Evolutionary conservation across 495 filamentous ascomycete genomes (phyloP).

Genomic region (Arthonia radiata): DNA sequence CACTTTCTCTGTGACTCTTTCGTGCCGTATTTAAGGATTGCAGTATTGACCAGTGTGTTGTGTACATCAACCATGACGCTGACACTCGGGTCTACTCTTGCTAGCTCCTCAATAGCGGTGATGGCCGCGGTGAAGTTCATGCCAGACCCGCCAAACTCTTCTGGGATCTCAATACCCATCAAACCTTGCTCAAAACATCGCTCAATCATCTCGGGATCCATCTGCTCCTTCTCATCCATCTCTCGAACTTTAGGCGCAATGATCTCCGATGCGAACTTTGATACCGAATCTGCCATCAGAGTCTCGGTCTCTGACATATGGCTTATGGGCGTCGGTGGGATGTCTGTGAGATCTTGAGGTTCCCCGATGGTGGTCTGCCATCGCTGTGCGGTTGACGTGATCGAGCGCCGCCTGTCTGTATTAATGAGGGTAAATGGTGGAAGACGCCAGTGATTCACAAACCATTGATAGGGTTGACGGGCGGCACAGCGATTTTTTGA

Average conservation of each 20-base stretch:
- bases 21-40: slow-evolving; percentile 65
- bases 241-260: slow-evolving; percentile 82
- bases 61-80: slow-evolving; percentile 87
- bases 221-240: slow-evolving; percentile 91
- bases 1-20: slow-evolving; percentile 53
- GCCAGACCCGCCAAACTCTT: slow-evolving; percentile 84
- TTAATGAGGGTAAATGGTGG: too few relatives aligned
- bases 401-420: too few relatives aligned
- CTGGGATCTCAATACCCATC: slow-evolving; percentile 93
- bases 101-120: slow-evolving; percentile 89
- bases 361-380: slow-evolving; percentile 11
- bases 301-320: slow-evolving; percentile 78
- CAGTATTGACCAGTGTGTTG: slow-evolving; percentile 94
- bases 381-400: too few relatives aligned
- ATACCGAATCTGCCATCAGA: slow-evolving; percentile 69
- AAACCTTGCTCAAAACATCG: slow-evolving; percentile 91
- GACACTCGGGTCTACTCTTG: slow-evolving; percentile 81
- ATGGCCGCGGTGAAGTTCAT: slow-evolving; percentile 98
- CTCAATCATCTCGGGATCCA: slow-evolving; percentile 75
- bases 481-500: too few relatives aligned
- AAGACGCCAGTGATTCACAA: too few relatives aligned
- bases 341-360: slow-evolving; percentile 34
- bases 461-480: too few relatives aligned
- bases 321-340: slow-evolving; percentile 78
- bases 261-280: slow-evolving; percentile 70